phyloP scores from a whole-genome alignment of 2,329 filamentous ascomycete genomes.

The Paecilomyces formosus region DNA sequence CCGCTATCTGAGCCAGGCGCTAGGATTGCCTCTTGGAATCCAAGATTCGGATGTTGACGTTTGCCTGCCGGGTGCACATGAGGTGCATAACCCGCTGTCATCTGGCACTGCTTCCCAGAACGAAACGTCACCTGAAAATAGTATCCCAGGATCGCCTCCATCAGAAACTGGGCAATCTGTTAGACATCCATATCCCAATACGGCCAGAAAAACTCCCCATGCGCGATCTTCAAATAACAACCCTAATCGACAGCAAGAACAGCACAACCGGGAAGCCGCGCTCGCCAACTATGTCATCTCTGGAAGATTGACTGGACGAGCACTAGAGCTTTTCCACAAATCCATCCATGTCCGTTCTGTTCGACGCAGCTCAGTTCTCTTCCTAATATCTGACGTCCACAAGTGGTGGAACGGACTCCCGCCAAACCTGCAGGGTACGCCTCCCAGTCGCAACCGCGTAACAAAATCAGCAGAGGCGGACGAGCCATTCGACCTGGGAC shows the following conservation, averaged over 20 bases:
- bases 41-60: slow-evolving; percentile 37
- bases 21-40: slow-evolving; percentile 33
- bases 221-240: neutral
- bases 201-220: neutral
- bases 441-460: neutral
- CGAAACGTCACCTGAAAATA: neutral
- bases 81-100: slow-evolving; percentile 26
- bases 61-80: slow-evolving; percentile 39
- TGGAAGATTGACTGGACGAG: slow-evolving; percentile 31
- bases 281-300: slow-evolving; percentile 34
- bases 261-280: slow-evolving; percentile 19
- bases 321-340: slow-evolving; percentile 36
- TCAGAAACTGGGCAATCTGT: neutral
- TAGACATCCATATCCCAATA: neutral
- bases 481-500: slow-evolving; percentile 23
- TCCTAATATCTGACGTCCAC: slow-evolving; percentile 33
- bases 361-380: slow-evolving; percentile 28
- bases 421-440: slow-evolving; percentile 15
- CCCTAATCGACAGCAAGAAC: slow-evolving; percentile 3
- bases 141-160: neutral
- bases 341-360: slow-evolving; percentile 34
- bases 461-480: neutral
- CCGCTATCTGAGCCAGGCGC: slow-evolving; percentile 32
- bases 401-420: slow-evolving; percentile 38
- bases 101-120: slow-evolving; percentile 1